Base-by-base conservation (phyloP, 2,329 filamentous ascomycete species). In the Claviceps quebecensis region DNA sequence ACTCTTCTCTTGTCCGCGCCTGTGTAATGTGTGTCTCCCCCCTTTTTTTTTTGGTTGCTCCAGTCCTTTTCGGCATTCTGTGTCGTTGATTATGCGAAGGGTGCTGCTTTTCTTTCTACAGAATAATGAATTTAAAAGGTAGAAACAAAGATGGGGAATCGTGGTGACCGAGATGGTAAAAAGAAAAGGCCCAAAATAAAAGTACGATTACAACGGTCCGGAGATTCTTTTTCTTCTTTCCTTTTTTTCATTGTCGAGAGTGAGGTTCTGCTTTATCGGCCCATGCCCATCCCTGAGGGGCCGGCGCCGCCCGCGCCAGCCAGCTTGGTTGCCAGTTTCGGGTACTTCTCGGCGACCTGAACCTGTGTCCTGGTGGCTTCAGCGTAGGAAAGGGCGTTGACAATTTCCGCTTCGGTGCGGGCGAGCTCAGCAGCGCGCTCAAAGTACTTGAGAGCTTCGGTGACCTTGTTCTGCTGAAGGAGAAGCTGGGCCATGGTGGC, bases 401-500 rank as follows among this genome's bases (percentile, higher is more conserved):
- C 82, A 56, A 97, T 90, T 73, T 98, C 93, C 54, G 86, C 87
- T 63, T 96, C 91, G 37, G 93, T 98, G 60, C 93, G 78, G 46
- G 89, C 90, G 50, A 98, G 81, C 71, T 97, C 90, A 29, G 91
- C 93, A 2, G 93, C 93, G 55, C 88, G 85, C 75, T 97, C 90
- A 65, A 98, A 98, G 75, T 97, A 97, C 69, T 86, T 88, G 58
- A 98, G 81, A 0, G 93, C 93, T 56, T 96, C 87, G 38, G 85
- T 86, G 53, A 98, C 91, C 73, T 96, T 96, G 68, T 93, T 93
- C 74, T 97, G 93, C 69, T 98, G 93, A 38, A 98, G 80, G 49
- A 98, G 83, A 43, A 98, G 81, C 70, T 98, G 93, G 11, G 93
- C 93, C 88, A 98, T 96, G 51, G 93, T 98, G 50, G 93, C 93